Evolutionary conservation across 345 rosid genomes (phyloP).

Genomic region (Eucalyptus pauciflora): DNA sequence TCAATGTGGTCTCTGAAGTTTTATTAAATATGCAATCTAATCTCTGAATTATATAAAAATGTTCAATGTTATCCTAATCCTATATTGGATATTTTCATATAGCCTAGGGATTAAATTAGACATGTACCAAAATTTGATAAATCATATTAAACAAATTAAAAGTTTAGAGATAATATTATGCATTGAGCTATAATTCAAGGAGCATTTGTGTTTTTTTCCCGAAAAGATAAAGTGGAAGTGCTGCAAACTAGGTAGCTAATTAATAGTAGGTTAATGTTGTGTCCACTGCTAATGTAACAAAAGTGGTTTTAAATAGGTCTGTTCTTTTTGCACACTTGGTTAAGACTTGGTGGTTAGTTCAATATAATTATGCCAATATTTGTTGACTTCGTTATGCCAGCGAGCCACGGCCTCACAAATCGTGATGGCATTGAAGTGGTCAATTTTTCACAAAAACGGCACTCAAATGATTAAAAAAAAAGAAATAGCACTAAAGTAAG

Average conservation of each 20-base stretch:
- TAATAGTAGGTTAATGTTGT: not conserved
- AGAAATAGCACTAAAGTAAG: too few relatives aligned
- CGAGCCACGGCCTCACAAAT: too few relatives aligned
- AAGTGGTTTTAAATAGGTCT: not conserved
- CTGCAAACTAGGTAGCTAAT: not conserved
- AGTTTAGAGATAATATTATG: fast-evolving
- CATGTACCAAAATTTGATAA: not conserved
- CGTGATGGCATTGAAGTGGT: not conserved
- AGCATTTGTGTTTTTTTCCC: fast-evolving
- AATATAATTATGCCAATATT: not conserved
- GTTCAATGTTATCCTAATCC: fast-evolving
- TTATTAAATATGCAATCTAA: not conserved
- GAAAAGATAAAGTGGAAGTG: not conserved
- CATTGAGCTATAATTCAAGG: too few relatives aligned
- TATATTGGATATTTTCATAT: too few relatives aligned
- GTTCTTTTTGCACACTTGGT: not conserved
- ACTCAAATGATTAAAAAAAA: too few relatives aligned
- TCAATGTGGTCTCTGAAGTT: fast-evolving
- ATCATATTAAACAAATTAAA: too few relatives aligned
- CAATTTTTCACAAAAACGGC: fast-evolving
- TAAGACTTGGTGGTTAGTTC: not conserved
- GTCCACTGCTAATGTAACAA: not conserved
- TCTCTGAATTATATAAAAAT: fast-evolving
- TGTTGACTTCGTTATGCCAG: not conserved
- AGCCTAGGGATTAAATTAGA: too few relatives aligned